Base-by-base conservation (phyloP, 2,329 filamentous ascomycete genomes). In the Tolypocladium ovalisporum region DNA sequence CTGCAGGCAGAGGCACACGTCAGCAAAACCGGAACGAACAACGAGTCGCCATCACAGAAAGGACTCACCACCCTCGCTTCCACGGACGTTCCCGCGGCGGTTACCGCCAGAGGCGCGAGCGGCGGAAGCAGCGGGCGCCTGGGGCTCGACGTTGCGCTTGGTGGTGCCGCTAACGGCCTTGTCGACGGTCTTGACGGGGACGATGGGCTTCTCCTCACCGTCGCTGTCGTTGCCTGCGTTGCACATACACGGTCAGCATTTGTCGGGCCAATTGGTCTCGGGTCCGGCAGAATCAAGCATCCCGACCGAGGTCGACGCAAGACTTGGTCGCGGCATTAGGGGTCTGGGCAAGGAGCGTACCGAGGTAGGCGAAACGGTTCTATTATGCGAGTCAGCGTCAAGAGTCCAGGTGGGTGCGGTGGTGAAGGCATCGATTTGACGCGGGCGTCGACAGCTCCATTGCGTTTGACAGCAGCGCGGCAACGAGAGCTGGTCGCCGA, bases 291-390 rank as follows among this genome's bases (percentile, higher is more conserved):
- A 58, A 55, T 62, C 55, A 53, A 42, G 58, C 54, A 40, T 49
- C 39, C 54, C 54, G 60, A 44, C 54, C 55, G 55, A 58, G 52
- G 51, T 36, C 40, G 32, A 29, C 47, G 34, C 29, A 24, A 53
- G 56, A 61, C 61, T 39, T 12, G 27, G 29, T 54, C 53, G 53
- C 53, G 10, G 39, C 62, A 56, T 57, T 60, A 60, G 62, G 40
- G 52, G 59, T 61, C 4, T 59, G 58, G 59, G 59, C 59, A 63
- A 58, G 63, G 62, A 65, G 71, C 76, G 71, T 96, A 97, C 94
- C 93, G 84, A 99, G 90, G 81, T 96, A 87, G 84, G 94, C 93
- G 84, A 89, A 97, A 73, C 89, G 87, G 84, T 99, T 99, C 94
- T 97, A 66, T 32, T 44, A 42, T 52, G 51, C 54, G 56, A 29